Base-by-base conservation (phyloP, 1,284 basidiomycete species). In the Rhodotorula sp. region DNA sequence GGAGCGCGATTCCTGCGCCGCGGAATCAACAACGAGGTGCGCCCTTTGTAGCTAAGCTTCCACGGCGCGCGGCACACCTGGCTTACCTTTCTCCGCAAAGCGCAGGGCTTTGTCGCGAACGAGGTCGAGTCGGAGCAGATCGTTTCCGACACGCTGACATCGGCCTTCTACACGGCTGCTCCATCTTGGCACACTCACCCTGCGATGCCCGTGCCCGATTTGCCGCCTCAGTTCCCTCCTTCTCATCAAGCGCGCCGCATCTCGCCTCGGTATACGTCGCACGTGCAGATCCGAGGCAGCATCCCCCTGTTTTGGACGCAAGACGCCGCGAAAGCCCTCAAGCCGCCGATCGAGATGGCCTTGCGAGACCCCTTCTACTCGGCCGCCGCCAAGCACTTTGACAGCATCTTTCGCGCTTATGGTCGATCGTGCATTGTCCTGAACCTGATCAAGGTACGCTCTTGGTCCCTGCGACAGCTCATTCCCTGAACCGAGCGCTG, bases 71-170 rank as follows among this genome's bases (percentile, higher is more conserved):
- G n/a, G 29, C n/a, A n/a, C 12, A 31, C 6, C 52, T 23, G 10
- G n/a, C 39, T 43, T 12, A 43, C 39, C 39, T 43, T 43, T 43
- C 12, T 29, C 26, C 14, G 18, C 23, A 49, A 23, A 8, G 26
- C 31, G 23, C 77, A 95, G 91, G 97, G 97, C 3, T 92, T 97
- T 79, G 97, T 99, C 3, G 97, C 96, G 1, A 99, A 99, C 79
- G 97, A 99, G 82, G 97, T 99, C 3, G 97, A 99, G 82, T 98
- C 95, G 0, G 97, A 99, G 79, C 97, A 99, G 80, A 97, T 99
- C 65, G 95, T 99, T 1, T 93, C 91, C 5, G 96, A 99, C 80
- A 91, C 93, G 0, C 82, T 95, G 12, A 96, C 93, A 0, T 99
- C 94, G 0, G 88, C 93, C 0, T 95, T 66, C 58, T 29, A 68